phyloP scores from a whole-genome alignment of 1,284 basidiomycete species.

The Ganoderma leucocontextum region DNA sequence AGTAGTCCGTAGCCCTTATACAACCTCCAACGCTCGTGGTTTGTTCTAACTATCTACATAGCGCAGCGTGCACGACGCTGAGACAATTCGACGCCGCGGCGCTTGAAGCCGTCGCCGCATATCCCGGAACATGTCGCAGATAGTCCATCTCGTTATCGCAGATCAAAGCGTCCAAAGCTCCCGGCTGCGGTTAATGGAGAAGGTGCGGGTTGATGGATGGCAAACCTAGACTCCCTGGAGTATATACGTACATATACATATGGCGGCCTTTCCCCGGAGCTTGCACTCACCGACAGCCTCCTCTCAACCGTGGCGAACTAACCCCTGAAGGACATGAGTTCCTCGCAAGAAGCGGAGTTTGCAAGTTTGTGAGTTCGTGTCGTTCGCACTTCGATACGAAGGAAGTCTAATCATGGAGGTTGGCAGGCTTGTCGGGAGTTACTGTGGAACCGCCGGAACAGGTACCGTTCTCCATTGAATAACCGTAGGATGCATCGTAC shows the following conservation, averaged over 20 bases:
- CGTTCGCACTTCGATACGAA: not conserved
- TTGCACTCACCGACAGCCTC: not conserved
- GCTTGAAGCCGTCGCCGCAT: no score
- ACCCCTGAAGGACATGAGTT: not conserved
- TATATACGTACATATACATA: not conserved
- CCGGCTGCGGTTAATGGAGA: not conserved
- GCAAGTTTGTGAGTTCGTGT: not conserved
- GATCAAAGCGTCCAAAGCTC: not conserved
- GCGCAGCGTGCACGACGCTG: no score
- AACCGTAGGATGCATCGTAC: not conserved
- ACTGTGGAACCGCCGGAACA: not conserved
- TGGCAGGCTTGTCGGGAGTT: not conserved
- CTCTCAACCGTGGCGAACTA: not conserved
- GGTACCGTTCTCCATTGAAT: not conserved
- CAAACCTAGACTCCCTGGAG: not conserved
- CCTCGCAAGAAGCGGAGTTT: not conserved
- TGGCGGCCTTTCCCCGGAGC: not conserved
- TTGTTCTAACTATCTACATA: no score
- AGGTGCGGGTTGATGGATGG: not conserved
- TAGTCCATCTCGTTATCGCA: not conserved
- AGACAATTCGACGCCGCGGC: no score
- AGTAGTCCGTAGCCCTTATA: no score
- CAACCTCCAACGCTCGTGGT: no score
- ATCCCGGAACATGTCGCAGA: no score
- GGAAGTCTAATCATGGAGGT: not conserved